phyloP scores from a whole-genome alignment of 2,329 filamentous ascomycete genomes.

The Pseudohalonectria lignicola region DNA sequence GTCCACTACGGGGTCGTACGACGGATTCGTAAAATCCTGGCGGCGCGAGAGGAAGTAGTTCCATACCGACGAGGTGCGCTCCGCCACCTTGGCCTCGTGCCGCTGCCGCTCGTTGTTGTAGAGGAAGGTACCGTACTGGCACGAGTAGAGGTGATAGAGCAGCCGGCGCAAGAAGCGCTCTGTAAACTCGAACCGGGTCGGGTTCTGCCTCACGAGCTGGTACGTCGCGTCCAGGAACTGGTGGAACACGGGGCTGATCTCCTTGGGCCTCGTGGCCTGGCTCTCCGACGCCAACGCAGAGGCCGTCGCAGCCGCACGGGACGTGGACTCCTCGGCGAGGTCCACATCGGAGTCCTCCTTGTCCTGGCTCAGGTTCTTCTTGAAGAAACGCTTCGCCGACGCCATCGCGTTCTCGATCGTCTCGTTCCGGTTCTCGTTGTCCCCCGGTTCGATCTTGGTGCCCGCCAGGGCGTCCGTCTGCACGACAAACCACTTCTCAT shows the following conservation, averaged over 20 bases:
- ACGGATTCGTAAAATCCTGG: slow-evolving; percentile 70
- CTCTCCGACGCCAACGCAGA: slow-evolving; percentile 28
- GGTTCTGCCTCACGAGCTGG: slow-evolving; percentile 76
- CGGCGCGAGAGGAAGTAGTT: slow-evolving; percentile 82
- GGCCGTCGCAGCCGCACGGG: slow-evolving; percentile 9
- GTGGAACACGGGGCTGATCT: slow-evolving; percentile 93
- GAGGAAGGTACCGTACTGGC: slow-evolving; percentile 93
- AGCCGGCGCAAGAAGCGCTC: slow-evolving; percentile 84
- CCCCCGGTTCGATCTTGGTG: slow-evolving; percentile 48
- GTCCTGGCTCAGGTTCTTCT: slow-evolving; percentile 57
- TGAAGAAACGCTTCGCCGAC: slow-evolving; percentile 84
- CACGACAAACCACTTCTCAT: slow-evolving; percentile 87
- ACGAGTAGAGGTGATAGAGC: slow-evolving; percentile 89
- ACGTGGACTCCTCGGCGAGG: slow-evolving; percentile 24
- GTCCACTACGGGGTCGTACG: slow-evolving; percentile 65
- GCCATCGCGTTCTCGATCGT: slow-evolving; percentile 77
- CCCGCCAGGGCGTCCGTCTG: slow-evolving; percentile 71
- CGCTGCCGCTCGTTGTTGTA: slow-evolving; percentile 92
- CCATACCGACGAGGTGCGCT: slow-evolving; percentile 82
- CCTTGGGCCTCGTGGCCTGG: slow-evolving; percentile 71
- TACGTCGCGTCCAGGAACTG: slow-evolving; percentile 94
- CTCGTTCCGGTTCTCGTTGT: slow-evolving; percentile 53
- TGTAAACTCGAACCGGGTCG: slow-evolving; percentile 89
- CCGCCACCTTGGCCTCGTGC: slow-evolving; percentile 53
- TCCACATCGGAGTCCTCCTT: slow-evolving; percentile 51